Evolutionary conservation across 768 basidiomycete species (phyloP).

Genomic region (Podaxis sp.): DNA sequence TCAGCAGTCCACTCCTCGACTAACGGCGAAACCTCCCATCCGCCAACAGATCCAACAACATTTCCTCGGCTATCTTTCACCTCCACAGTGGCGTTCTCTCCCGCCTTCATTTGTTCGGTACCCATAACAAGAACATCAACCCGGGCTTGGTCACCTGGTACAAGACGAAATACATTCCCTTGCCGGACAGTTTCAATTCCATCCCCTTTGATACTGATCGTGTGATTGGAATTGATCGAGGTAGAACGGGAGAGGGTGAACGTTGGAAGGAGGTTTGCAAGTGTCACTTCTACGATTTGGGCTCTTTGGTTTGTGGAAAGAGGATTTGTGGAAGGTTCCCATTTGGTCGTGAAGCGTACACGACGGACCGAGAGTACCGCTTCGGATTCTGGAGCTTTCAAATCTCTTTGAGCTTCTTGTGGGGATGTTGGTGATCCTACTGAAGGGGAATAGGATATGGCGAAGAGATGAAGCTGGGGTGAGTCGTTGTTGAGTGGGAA

Average conservation of each 20-base stretch:
- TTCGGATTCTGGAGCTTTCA: conserved; percentile 1
- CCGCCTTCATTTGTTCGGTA: conserved; percentile 11
- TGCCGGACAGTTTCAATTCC: conserved; percentile 37
- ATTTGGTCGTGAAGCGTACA: conserved; percentile 41
- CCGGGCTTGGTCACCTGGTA: conserved; percentile 45
- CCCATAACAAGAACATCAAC: conserved; percentile 45
- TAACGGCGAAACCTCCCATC: conserved; percentile 34
- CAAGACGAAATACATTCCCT: conserved; percentile 40
- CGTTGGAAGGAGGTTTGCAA: conserved; percentile 45
- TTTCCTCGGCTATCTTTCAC: conserved; percentile 31
- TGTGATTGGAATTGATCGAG: conserved; percentile 28
- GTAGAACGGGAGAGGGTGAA: conserved; percentile 21
- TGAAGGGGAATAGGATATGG: conserved; percentile 36
- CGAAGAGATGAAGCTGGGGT: conserved; percentile 42
- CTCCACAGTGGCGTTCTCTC: conserved; percentile 25
- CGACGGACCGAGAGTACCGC: conserved; percentile 36
- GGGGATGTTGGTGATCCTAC: not conserved
- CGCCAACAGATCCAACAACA: conserved; percentile 28
- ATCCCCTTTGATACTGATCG: conserved; percentile 31
- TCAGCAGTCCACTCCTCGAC: conserved; percentile 36
- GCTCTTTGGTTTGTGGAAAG: conserved; percentile 20
- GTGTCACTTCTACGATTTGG: conserved; percentile 47
- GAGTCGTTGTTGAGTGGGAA: conserved; percentile 29
- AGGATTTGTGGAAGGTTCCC: conserved; percentile 31
- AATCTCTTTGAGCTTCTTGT: not conserved